Conservation (phyloP, 768 basidiomycete genomes). For the Boletus speciosus region DNA sequence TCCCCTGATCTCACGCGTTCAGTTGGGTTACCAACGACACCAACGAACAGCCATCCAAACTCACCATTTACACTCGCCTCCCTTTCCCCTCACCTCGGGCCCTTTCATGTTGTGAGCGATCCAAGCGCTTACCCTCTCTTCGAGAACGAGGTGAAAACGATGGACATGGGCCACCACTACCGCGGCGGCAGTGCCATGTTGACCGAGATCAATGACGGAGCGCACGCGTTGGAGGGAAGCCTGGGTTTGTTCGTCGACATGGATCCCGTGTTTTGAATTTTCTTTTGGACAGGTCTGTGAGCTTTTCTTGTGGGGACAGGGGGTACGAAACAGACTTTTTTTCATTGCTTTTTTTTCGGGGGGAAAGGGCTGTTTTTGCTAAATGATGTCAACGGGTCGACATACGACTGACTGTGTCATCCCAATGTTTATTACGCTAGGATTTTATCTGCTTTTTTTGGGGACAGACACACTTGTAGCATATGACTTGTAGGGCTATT, state of each 20-base stretch:
- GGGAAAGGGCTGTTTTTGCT: no score
- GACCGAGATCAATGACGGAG: background rate
- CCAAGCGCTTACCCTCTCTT: background rate
- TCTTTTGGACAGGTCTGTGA: background rate
- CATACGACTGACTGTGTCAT: no score
- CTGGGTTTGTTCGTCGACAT: background rate
- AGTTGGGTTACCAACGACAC: background rate
- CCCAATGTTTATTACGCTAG: no score
- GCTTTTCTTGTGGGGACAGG: background rate
- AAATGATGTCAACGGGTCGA: no score
- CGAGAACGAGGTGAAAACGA: background rate
- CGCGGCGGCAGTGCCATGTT: background rate
- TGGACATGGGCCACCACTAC: background rate
- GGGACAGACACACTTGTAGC: no score
- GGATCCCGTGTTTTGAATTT: background rate
- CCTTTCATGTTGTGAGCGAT: background rate
- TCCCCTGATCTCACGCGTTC: constrained; percentile 6
- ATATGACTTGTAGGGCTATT: no score
- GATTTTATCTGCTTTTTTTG: no score
- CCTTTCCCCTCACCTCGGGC: background rate
- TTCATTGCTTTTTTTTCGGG: no score
- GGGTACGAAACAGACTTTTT: no score
- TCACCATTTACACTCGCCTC: background rate
- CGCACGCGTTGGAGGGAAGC: background rate
- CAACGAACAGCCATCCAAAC: background rate